Conservation (phyloP, 257 asterid genomes). For the Capsicum chinense region DNA sequence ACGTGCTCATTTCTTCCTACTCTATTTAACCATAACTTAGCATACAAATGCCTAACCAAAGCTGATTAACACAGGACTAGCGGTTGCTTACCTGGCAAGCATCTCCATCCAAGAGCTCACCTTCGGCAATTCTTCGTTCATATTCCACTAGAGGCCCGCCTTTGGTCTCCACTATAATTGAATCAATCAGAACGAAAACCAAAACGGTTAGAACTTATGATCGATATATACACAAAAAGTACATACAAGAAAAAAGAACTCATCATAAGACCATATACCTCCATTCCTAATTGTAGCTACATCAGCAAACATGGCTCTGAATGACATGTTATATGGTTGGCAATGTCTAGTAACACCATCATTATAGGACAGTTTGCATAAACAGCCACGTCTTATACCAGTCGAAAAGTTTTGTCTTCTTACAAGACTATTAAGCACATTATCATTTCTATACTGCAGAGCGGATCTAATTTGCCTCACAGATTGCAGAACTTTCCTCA, state of each 20-base stretch:
- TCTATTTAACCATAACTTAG: neutral
- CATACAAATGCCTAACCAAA: neutral
- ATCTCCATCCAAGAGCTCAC: constrained; percentile 91
- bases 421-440: constrained; percentile 37
- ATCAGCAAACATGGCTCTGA: constrained; percentile 54
- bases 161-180: constrained; percentile 49
- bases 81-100: constrained; percentile 65
- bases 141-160: constrained; percentile 89
- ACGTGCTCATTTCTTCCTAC: neutral
- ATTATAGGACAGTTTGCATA: constrained; percentile 43
- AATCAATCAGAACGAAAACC: constrained; percentile 34
- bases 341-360: constrained; percentile 45
- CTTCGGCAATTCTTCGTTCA: constrained; percentile 75
- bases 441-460: constrained; percentile 37
- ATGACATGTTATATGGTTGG: constrained; percentile 40
- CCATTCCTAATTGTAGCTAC: constrained; percentile 55
- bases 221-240: neutral
- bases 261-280: constrained; percentile 52
- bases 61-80: neutral
- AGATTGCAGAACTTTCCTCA: constrained; percentile 61
- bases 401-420: constrained; percentile 41
- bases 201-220: constrained; percentile 21
- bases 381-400: constrained; percentile 33
- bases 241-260: constrained; percentile 2
- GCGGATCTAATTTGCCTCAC: constrained; percentile 54